Conservation (phyloP, 306 rosid genomes). For the Nissolia schottii region DNA sequence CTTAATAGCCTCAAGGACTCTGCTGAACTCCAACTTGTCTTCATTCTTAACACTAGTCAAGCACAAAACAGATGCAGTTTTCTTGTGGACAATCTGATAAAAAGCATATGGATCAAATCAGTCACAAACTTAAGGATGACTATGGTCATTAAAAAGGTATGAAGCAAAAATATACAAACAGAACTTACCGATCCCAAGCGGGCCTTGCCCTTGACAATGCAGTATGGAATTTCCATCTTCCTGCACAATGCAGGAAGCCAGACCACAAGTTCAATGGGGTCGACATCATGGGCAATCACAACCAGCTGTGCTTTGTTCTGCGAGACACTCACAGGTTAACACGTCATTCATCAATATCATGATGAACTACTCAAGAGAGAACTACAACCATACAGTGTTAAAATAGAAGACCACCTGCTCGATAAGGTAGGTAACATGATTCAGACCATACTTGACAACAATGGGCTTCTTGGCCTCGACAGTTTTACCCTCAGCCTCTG, state of each 20-base stretch:
- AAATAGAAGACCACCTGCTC: slow-evolving; percentile 46
- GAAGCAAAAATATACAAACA: too few species aligned
- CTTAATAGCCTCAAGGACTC: slow-evolving; percentile 77
- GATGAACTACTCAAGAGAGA: neutral
- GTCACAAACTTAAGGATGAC: too few species aligned
- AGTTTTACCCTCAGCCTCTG: slow-evolving; percentile 63
- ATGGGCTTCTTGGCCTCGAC: slow-evolving; percentile 66
- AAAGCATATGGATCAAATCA: neutral
- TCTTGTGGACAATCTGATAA: slow-evolving; percentile 63
- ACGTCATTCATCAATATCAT: too few species aligned
- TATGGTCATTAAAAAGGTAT: too few species aligned
- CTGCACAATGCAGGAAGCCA: too few species aligned
- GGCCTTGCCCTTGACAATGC: slow-evolving; percentile 82
- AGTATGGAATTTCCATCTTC: too few species aligned
- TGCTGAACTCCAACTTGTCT: too few species aligned
- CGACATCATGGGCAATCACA: slow-evolving; percentile 77
- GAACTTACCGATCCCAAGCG: slow-evolving; percentile 62
- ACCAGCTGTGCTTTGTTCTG: slow-evolving; percentile 80
- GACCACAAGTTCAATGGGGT: slow-evolving; percentile 73
- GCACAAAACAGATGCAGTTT: slow-evolving; percentile 62
- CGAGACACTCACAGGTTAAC: too few species aligned
- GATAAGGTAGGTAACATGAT: slow-evolving; percentile 72
- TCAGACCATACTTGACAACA: slow-evolving; percentile 74
- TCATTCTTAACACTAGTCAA: too few species aligned
- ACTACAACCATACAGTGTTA: neutral